Conservation (phyloP, 2,329 filamentous ascomycete genomes). For the Pyricularia sp. region DNA sequence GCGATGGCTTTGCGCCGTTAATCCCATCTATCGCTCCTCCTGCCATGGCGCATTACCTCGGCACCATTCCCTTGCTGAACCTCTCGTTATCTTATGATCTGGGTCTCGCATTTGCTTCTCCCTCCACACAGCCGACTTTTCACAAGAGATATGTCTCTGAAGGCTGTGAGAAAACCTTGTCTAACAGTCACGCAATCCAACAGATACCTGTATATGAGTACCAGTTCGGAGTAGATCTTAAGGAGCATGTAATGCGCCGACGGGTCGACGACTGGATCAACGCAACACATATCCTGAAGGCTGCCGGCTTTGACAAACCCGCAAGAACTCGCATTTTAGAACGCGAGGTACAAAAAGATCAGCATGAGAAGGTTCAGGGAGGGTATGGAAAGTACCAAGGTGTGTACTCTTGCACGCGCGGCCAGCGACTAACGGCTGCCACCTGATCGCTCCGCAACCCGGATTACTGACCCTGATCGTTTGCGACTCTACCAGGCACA, state of each 20-base stretch:
- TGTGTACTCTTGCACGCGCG: conserved; percentile 23
- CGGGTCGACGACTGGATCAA: conserved; percentile 96
- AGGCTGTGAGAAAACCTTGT: background rate
- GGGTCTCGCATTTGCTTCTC: conserved; percentile 7
- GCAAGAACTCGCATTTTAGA: conserved; percentile 91
- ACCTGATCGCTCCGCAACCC: conserved; percentile 5
- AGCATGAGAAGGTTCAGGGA: conserved; percentile 96
- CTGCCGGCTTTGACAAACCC: conserved; percentile 94
- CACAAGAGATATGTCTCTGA: background rate
- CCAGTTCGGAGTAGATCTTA: conserved; percentile 69
- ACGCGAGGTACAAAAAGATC: conserved; percentile 90
- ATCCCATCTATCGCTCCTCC: background rate
- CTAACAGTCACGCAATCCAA: background rate
- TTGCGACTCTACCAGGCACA: conserved; percentile 51
- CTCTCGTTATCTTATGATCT: background rate
- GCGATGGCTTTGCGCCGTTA: background rate
- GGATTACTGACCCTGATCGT: conserved; percentile 5
- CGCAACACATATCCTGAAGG: conserved; percentile 97
- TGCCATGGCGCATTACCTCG: background rate
- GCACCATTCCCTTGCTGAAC: background rate
- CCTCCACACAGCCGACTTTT: background rate
- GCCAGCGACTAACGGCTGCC: background rate
- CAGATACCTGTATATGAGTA: conserved; percentile 94
- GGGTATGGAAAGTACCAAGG: conserved; percentile 98
- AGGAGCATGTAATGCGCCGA: conserved; percentile 91